Percentiles rank a stretch among this genome's conserved stretches.
Conservation (phyloP, 768 basidiomycete genomes). For the Hortiboletus flavorubellus region DNA sequence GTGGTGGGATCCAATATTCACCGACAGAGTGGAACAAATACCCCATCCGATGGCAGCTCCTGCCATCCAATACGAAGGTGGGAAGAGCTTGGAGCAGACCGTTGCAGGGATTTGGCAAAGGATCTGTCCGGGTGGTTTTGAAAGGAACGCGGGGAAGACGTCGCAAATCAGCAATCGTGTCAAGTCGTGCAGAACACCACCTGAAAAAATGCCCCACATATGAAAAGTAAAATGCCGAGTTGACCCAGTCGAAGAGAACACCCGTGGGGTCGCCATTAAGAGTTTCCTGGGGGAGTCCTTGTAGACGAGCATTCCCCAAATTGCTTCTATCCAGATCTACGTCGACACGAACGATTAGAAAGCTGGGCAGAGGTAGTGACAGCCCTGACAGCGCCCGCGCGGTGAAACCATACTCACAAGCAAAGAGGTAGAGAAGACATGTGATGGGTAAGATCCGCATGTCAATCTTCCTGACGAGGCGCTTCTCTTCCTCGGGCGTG, state of each 20-base stretch:
- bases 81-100: constrained; percentile 61
- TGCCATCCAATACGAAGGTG: constrained; percentile 67
- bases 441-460: constrained; percentile 45
- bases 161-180: not conserved
- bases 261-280: constrained; percentile 69
- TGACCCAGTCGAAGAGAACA: constrained; percentile 67
- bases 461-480: constrained; percentile 38
- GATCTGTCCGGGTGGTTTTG: constrained; percentile 42
- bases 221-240: constrained; percentile 74
- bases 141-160: not conserved
- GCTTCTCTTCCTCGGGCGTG: constrained; percentile 33
- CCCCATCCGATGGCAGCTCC: constrained; percentile 71
- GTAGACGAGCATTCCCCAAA: constrained; percentile 74
- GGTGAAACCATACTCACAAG: constrained; percentile 46
- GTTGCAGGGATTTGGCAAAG: constrained; percentile 67
- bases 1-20: constrained; percentile 21
- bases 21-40: constrained; percentile 69
- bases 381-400: too few species aligned
- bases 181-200: not conserved
- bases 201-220: constrained; percentile 42
- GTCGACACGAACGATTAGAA: not conserved
- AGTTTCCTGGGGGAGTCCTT: constrained; percentile 64
- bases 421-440: constrained; percentile 71
- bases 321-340: constrained; percentile 68
- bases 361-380: not conserved